These are phyloP conservation scores for Zasmidium citrigriseum DNA, from an alignment of 2,329 filamentous ascomycete species.

Conservation along the genomic window DNA sequence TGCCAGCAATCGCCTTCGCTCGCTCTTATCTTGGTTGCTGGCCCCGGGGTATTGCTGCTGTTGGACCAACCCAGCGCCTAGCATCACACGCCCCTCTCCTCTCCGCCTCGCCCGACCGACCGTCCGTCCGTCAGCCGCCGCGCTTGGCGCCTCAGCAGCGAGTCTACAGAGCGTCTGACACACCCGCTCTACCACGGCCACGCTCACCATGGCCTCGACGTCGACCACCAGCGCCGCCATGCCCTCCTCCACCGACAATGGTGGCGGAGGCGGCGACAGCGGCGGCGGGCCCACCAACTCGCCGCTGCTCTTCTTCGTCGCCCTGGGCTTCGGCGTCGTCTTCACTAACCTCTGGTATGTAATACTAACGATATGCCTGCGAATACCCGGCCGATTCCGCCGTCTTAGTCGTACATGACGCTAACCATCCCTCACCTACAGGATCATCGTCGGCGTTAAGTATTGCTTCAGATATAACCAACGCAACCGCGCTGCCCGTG, in stretches of 20 bases:
- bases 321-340: constrained; percentile 93
- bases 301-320: constrained; percentile 87
- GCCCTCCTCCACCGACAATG: constrained; percentile 4
- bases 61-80: too few species aligned
- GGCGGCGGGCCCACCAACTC: constrained; percentile 61
- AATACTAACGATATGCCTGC: constrained; percentile 21
- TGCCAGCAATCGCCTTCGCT: too few species aligned
- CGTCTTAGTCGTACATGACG: constrained; percentile 10
- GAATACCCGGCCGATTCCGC: not conserved
- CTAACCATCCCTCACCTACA: constrained; percentile 41
- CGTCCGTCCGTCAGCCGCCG: not conserved
- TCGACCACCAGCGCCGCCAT: constrained; percentile 8
- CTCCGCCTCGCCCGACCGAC: not conserved
- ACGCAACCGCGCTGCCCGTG: constrained; percentile 76
- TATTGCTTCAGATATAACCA: constrained; percentile 99
- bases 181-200: not conserved
- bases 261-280: constrained; percentile 25
- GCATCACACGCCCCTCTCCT: too few species aligned
- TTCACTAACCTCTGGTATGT: constrained; percentile 97
- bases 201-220: constrained; percentile 12
- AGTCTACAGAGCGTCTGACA: not conserved
- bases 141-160: not conserved
- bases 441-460: constrained; percentile 99
- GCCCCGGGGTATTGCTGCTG: too few species aligned
- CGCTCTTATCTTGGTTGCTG: too few species aligned